Evolutionary conservation across 1,284 basidiomycete species (phyloP).

Genomic region (Ceratobasidium sp.): DNA sequence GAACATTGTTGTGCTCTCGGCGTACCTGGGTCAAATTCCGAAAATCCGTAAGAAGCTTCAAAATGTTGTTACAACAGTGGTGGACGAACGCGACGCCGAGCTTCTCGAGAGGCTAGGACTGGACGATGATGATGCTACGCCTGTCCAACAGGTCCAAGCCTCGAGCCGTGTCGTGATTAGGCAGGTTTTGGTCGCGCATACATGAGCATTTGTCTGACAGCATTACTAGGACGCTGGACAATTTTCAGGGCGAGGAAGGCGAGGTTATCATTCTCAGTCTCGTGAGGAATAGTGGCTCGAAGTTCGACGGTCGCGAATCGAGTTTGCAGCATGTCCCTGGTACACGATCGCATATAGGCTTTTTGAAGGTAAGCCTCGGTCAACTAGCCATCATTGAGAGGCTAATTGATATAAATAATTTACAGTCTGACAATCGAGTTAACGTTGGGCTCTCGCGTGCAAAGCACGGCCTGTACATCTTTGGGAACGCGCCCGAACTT

Average conservation of each 20-base stretch:
- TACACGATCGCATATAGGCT: constrained; percentile 64
- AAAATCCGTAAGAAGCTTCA: constrained; percentile 60
- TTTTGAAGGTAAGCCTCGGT: constrained; percentile 68
- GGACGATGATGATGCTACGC: constrained; percentile 45
- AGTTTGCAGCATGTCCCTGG: constrained; percentile 38
- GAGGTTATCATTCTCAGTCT: constrained; percentile 72
- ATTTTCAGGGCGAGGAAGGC: too few relatives aligned
- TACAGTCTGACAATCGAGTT: constrained; percentile 46
- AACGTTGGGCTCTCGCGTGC: constrained; percentile 76
- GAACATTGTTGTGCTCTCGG: constrained; percentile 75
- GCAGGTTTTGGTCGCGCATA: neutral
- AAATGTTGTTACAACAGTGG: constrained; percentile 61
- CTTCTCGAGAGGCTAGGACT: constrained; percentile 59
- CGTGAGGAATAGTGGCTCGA: constrained; percentile 66
- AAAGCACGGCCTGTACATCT: too few relatives aligned
- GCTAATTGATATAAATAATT: constrained; percentile 44
- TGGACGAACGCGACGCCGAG: constrained; percentile 72
- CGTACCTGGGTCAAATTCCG: constrained; percentile 74
- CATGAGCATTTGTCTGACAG: neutral
- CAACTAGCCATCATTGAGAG: constrained; percentile 60
- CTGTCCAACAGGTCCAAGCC: constrained; percentile 58
- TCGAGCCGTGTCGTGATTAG: constrained; percentile 54
- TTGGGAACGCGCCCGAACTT: constrained; percentile 68
- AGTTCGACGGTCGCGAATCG: constrained; percentile 4
- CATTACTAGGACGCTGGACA: too few relatives aligned